Evolutionary conservation across 352 stramenopile species (phyloP), one percentile per base, ranked within the genome.

Genomic region (Globisporangium emineosum): DNA sequence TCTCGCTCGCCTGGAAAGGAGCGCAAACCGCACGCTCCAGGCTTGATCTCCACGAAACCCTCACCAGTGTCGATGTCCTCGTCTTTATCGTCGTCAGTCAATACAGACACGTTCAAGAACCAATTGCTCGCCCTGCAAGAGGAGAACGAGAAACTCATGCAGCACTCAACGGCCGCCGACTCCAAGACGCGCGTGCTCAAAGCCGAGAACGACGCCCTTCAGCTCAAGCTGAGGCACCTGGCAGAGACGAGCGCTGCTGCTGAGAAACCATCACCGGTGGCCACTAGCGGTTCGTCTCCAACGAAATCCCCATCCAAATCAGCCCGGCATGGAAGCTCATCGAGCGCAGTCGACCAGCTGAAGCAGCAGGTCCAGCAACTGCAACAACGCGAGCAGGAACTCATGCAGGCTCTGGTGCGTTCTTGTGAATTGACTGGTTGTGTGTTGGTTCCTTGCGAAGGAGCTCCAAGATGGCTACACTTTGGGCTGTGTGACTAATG

Each of bases 401-500:
- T 93, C 33, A 91, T 93, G 84, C 79, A 89, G 56, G 84, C 84
- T 42, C 75, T 91, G 68, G 84, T 90, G 63, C 43, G 77, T 82
- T 3, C 19, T 32, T 27, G 32, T 49, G 12, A 3, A n/a, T 23
- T 55, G 42, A 10, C 10, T 32, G 25, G n/a, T 25, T n/a, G 30
- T 23, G 15, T 63, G 17, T 63, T 15, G 29, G 35, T 54, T 29
- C 17, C 30, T 21, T 32, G 29, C 5, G 2, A 5, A 6, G 29
- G 29, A 6, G 5, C 29, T 42, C 3, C 13, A 4, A 30, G 30
- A 55, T 64, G 58, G 58, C 30, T 37, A 49, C 57, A 56, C 27
- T 57, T 49, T 32, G 1, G 8, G 27, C 17, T 21, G 30, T 30
- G 50, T 19, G 30, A 30, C 29, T 27, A 45, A 58, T 15, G 8